Evolutionary conservation across 2,329 filamentous ascomycete genomes (phyloP).

Genomic region (Arthrocladium fulminans): DNA sequence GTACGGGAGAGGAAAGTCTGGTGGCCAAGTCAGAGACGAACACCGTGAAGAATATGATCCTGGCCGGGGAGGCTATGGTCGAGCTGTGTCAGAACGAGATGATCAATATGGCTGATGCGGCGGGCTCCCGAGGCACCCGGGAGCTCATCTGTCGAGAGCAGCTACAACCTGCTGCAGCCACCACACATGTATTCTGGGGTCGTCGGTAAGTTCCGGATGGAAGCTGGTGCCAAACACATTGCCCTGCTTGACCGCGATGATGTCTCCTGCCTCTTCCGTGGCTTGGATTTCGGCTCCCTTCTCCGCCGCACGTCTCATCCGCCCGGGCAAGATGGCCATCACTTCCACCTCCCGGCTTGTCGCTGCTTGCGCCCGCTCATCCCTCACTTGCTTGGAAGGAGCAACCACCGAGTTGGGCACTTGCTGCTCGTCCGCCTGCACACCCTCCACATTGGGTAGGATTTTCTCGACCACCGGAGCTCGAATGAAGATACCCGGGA

Average conservation of each 20-base stretch:
- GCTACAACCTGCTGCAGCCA: slow-evolving; percentile 67
- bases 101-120: slow-evolving; percentile 50
- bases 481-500: slow-evolving; percentile 83
- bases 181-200: slow-evolving; percentile 84
- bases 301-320: slow-evolving; percentile 41
- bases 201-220: slow-evolving; percentile 84
- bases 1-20: slow-evolving; percentile 90
- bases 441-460: slow-evolving; percentile 44
- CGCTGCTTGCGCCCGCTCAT: slow-evolving; percentile 36
- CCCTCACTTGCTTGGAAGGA: slow-evolving; percentile 43
- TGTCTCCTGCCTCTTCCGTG: slow-evolving; percentile 51
- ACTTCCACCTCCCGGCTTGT: slow-evolving; percentile 47
- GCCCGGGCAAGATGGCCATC: slow-evolving; percentile 48
- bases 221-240: slow-evolving; percentile 95
- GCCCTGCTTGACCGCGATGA: slow-evolving; percentile 80
- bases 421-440: slow-evolving; percentile 43
- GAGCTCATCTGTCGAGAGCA: slow-evolving; percentile 18
- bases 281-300: slow-evolving; percentile 32
- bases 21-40: slow-evolving; percentile 93
- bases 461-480: slow-evolving; percentile 87
- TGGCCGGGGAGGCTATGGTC: slow-evolving; percentile 78
- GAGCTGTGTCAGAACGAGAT: slow-evolving; percentile 60
- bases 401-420: slow-evolving; percentile 48
- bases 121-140: slow-evolving; percentile 7
- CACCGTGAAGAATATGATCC: slow-evolving; percentile 97